These are phyloP conservation scores for Chimonanthus praecox DNA, from an alignment of 164 flowering plant genomes.

Conservation along the genomic window DNA sequence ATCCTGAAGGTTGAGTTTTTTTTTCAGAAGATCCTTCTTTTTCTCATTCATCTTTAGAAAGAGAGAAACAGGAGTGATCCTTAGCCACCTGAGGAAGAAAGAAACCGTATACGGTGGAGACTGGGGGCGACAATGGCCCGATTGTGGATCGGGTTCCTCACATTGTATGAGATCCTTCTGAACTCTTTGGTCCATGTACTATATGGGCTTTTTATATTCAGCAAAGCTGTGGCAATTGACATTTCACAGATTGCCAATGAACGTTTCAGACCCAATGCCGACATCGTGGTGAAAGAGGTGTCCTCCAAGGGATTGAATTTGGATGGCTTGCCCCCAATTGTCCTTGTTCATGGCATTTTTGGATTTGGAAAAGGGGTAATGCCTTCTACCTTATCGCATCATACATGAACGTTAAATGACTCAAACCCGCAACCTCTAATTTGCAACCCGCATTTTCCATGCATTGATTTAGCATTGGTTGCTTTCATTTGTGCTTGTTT, in stretches of 20 bases:
- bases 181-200: constrained; percentile 73
- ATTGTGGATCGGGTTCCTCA: constrained; percentile 43
- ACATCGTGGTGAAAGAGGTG: constrained; percentile 10
- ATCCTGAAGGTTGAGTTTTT: constrained; percentile 5
- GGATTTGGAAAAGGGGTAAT: constrained; percentile 98
- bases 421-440: too few relatives aligned
- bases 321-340: constrained; percentile 75
- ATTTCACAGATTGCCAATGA: constrained; percentile 52
- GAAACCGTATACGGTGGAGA: neutral
- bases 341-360: constrained; percentile 93
- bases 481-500: neutral
- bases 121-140: constrained; percentile 8
- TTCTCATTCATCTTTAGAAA: neutral
- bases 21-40: constrained; percentile 21
- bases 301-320: neutral
- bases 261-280: constrained; percentile 36
- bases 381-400: neutral
- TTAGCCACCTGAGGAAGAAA: neutral
- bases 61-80: neutral
- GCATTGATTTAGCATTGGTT: neutral
- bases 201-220: constrained; percentile 85
- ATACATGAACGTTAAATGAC: neutral
- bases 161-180: constrained; percentile 64
- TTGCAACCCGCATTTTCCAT: too few relatives aligned
- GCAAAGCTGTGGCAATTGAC: constrained; percentile 85